Conservation (phyloP, 2,329 filamentous ascomycete genomes). For the Pseudogymnoascus destructans region DNA sequence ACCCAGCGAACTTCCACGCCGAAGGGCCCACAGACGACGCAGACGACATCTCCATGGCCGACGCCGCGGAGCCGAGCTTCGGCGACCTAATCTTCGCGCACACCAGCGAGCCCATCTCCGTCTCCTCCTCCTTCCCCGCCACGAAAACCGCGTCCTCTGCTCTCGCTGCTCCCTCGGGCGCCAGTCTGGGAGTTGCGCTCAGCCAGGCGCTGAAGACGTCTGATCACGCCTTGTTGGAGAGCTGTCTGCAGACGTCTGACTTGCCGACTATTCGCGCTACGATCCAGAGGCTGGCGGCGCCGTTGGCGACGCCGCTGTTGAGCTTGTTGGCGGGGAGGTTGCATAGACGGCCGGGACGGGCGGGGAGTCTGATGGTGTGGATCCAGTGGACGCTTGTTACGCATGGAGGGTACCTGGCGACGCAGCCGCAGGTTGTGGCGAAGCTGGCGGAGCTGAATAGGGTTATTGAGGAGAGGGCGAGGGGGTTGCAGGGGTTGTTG, state of each 20-base stretch:
- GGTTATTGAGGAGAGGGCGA: slow-evolving; percentile 76
- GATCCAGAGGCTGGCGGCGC: slow-evolving; percentile 78
- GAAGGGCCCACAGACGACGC: slow-evolving; percentile 29
- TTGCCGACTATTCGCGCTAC: slow-evolving; percentile 68
- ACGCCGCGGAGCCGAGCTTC: slow-evolving; percentile 51
- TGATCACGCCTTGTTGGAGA: slow-evolving; percentile 79
- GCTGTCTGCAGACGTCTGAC: slow-evolving; percentile 74
- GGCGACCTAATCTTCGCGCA: slow-evolving; percentile 67
- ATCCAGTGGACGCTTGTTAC: slow-evolving; percentile 89
- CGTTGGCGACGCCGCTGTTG: slow-evolving; percentile 65
- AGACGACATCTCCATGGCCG: slow-evolving; percentile 25
- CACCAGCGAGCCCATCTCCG: slow-evolving; percentile 62
- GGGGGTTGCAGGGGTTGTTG: slow-evolving; percentile 68
- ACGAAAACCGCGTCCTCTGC: slow-evolving; percentile 12
- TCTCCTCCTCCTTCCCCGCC: slow-evolving; percentile 45
- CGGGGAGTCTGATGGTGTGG: slow-evolving; percentile 85
- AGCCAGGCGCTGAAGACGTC: slow-evolving; percentile 87
- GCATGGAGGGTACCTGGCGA: slow-evolving; percentile 81
- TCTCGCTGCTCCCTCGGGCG: slow-evolving; percentile 44
- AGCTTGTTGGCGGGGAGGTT: slow-evolving; percentile 77
- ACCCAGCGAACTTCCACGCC: slow-evolving; percentile 26
- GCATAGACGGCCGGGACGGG: slow-evolving; percentile 74
- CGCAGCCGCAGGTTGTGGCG: slow-evolving; percentile 69
- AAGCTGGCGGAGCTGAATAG: slow-evolving; percentile 68
- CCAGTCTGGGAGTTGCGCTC: slow-evolving; percentile 83